Percentiles rank a stretch among this genome's conserved stretches.
Evolutionary conservation across 176 grass and related monocot genomes (phyloP).

Genomic region (Phoenix dactylifera): DNA sequence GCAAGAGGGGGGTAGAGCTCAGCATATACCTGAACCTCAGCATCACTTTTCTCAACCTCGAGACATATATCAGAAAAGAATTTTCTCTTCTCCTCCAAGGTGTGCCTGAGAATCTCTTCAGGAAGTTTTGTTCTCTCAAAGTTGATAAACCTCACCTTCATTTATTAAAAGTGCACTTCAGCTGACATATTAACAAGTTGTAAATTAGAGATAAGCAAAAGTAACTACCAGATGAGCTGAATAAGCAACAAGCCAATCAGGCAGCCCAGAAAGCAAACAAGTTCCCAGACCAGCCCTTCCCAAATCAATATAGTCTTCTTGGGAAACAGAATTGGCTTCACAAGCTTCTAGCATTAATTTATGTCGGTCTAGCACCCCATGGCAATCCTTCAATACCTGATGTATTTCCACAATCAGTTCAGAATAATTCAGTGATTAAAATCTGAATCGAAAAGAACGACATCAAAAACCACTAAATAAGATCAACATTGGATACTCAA

Average conservation of each 20-base stretch:
- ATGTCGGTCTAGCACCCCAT: slow-evolving; percentile 80
- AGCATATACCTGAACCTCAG: slow-evolving; percentile 72
- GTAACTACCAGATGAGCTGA: slow-evolving; percentile 69
- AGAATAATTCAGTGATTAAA: background rate
- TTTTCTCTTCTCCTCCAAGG: slow-evolving; percentile 83
- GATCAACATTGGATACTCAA: no score
- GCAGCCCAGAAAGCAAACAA: slow-evolving; percentile 91
- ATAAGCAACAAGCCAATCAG: slow-evolving; percentile 94
- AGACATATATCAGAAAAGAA: slow-evolving; percentile 85
- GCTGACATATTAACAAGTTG: background rate
- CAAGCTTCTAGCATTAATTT: slow-evolving; percentile 89
- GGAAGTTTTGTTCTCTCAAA: slow-evolving; percentile 89
- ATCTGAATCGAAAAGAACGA: no score
- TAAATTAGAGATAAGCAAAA: slow-evolving; percentile 24
- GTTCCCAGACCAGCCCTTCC: slow-evolving; percentile 93
- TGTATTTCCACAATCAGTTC: slow-evolving; percentile 14
- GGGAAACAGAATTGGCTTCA: slow-evolving; percentile 70
- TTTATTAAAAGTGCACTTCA: slow-evolving; percentile 22
- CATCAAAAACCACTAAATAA: no score
- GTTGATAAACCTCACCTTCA: slow-evolving; percentile 91
- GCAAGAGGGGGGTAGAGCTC: background rate
- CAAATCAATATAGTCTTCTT: slow-evolving; percentile 91
- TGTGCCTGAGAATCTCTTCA: slow-evolving; percentile 75
- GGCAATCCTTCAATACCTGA: slow-evolving; percentile 89
- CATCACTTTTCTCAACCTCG: slow-evolving; percentile 74